Base-by-base conservation (phyloP, 2,329 filamentous ascomycete genomes). In the Monilinia fructigena region DNA sequence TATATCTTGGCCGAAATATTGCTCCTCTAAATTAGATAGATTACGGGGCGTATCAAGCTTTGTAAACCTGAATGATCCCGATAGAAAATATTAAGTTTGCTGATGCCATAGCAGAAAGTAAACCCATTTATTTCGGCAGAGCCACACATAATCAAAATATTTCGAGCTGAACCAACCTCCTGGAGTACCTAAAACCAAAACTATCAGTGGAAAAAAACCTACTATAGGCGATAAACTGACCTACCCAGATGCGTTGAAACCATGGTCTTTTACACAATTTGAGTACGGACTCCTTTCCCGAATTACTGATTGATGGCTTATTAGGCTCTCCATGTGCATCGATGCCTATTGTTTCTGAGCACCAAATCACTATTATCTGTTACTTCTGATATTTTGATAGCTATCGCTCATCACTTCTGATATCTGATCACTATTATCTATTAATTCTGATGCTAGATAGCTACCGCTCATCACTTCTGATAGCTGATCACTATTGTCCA, bases 201-300 rank as follows among this genome's bases (percentile, higher is more conserved):
- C 10, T 20, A n/a, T 42, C 3, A 42, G 40, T 42, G 40, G 6
- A 48, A n/a, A 8, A 8, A 10, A 48, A 23, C 45, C 8, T 7
- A 28, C 3, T 48, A 23, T 48, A 14, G 20, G 12, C 1, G 28
- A 20, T 35, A 23, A 45, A 31, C 0, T 35, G 4, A 47, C 47
- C 58, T 66, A 66, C 68, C 63, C 56, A 68, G 20, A 68, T 69
- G n/a, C 68, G 58, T 56, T 50, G 52, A 55, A 68, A 69, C 63
- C 68, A 68, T 38, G 42, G 40, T 26, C 54, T 52, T 55, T 64
- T 53, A 47, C 68, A 56, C 23, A 68, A 26, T 11, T 4, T 3
- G 20, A 68, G 31, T 20, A 66, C 18, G 53, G 59, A 10, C 6
- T 48, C 20, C 35, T 47, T 3, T 6, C 4, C 23, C 23, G 4